phyloP scores from a whole-genome alignment of 371 early-diverging fungal species.

The Rozella allomycis region DNA sequence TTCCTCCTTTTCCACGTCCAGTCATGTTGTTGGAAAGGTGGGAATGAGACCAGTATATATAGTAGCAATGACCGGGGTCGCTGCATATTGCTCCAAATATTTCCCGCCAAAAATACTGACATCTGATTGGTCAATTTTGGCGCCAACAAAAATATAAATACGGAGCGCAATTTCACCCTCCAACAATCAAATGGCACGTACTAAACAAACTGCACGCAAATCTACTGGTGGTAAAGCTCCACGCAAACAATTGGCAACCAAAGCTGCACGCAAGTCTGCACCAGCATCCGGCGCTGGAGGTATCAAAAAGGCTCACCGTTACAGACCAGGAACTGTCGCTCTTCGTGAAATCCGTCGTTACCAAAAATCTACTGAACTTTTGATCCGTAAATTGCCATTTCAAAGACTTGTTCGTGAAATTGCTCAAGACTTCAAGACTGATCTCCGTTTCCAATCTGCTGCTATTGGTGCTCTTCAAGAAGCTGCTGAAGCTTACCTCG shows the following conservation, averaged over 20 bases:
- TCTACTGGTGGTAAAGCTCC: slow-evolving; percentile 96
- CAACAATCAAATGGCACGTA: slow-evolving; percentile 58
- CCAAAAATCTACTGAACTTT: slow-evolving; percentile 90
- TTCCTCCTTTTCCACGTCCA: slow-evolving; percentile 93
- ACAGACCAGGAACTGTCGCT: slow-evolving; percentile 45
- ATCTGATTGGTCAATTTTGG: not conserved
- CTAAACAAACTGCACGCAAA: slow-evolving; percentile 97
- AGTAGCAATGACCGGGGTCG: no score
- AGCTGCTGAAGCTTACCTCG: slow-evolving; percentile 93
- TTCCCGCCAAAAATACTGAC: not conserved
- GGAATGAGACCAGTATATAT: not conserved
- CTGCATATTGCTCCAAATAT: no score
- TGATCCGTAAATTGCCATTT: slow-evolving; percentile 96
- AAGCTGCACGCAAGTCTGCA: slow-evolving; percentile 77
- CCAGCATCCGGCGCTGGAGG: slow-evolving; percentile 27
- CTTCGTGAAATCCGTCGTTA: slow-evolving; percentile 93
- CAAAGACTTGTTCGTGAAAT: slow-evolving; percentile 86
- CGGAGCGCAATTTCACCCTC: not conserved
- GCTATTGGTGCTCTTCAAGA: slow-evolving; percentile 97
- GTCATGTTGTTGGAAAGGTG: slow-evolving; percentile 46
- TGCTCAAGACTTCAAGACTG: slow-evolving; percentile 90
- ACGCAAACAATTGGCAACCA: slow-evolving; percentile 91
- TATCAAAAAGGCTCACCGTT: slow-evolving; percentile 64
- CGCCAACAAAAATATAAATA: no score
- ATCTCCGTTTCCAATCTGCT: slow-evolving; percentile 91